Percentiles rank a stretch among this genome's conserved stretches.
Conservation (phyloP, 2,329 filamentous ascomycete genomes). For the Xylariaceae sp. region DNA sequence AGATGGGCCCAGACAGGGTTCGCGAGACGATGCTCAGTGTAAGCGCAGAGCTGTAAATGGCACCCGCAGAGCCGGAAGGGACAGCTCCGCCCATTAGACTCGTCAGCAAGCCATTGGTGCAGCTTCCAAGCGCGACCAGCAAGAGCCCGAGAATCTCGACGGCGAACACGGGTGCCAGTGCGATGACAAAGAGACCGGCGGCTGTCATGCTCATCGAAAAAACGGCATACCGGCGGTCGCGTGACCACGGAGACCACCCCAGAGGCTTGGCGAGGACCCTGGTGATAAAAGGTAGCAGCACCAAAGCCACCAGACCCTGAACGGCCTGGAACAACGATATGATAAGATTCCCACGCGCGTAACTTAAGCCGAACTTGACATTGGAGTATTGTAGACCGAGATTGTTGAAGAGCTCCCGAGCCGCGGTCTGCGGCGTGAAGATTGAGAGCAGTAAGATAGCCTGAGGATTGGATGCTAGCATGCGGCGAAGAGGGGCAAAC, state of each 20-base stretch:
- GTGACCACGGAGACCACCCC: conserved; percentile 2
- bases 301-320: conserved; percentile 1
- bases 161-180: background rate
- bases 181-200: conserved; percentile 1
- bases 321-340: conserved; percentile 1
- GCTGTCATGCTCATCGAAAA: background rate
- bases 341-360: background rate
- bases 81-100: conserved; percentile 1
- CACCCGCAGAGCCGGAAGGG: background rate
- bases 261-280: background rate
- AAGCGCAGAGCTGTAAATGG: conserved; percentile 1
- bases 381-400: conserved; percentile 2
- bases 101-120: conserved; percentile 2
- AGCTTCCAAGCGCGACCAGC: conserved; percentile 2
- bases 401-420: conserved; percentile 1
- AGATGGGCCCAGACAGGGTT: conserved; percentile 1
- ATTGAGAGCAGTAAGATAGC: background rate
- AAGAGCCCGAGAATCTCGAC: conserved; percentile 1
- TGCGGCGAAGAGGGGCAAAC: background rate
- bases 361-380: conserved; percentile 1
- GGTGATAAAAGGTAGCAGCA: conserved; percentile 1
- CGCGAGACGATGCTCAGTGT: conserved; percentile 2
- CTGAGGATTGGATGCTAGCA: conserved; percentile 1
- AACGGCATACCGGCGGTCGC: background rate
- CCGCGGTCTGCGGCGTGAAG: conserved; percentile 1